A percentile compares a stretch with the other conserved stretches of the same genome.
phyloP scores from a whole-genome alignment of 257 asterid genomes.

The Thymus mandschuricus region DNA sequence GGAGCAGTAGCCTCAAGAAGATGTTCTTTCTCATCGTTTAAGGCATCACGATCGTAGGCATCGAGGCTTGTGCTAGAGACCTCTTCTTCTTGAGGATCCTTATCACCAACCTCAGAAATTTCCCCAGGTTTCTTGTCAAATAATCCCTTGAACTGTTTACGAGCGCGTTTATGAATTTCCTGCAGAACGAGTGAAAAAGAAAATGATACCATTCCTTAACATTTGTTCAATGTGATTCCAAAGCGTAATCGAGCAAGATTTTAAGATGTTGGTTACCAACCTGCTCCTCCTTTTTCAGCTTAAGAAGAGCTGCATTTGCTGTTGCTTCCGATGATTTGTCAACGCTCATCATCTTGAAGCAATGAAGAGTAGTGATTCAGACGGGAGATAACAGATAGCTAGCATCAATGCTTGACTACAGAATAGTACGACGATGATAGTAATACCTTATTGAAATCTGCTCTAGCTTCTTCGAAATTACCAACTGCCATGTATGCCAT shows the following conservation, averaged over 20 bases:
- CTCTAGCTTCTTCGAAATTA: conserved; percentile 89
- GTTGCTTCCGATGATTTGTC: conserved; percentile 82
- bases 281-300: conserved; percentile 93
- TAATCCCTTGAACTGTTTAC: conserved; percentile 82
- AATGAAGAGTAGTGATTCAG: conserved; percentile 12
- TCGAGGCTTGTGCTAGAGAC: conserved; percentile 41
- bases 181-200: conserved; percentile 28
- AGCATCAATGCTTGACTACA: not conserved
- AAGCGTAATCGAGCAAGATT: not conserved
- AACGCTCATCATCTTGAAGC: conserved; percentile 68
- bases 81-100: conserved; percentile 42
- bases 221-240: not conserved
- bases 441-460: conserved; percentile 79
- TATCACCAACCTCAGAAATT: conserved; percentile 62
- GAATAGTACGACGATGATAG: not conserved
- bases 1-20: conserved; percentile 60
- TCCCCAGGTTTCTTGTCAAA: conserved; percentile 99
- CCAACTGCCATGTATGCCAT: conserved; percentile 91
- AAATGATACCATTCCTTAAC: too few species aligned
- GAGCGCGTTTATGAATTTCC: conserved; percentile 74
- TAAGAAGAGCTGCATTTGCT: conserved; percentile 83
- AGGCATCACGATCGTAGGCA: conserved; percentile 39
- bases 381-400: conserved; percentile 5
- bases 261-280: conserved; percentile 39
- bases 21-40: conserved; percentile 45